A percentile compares a stretch with the other conserved stretches of the same genome.
These are phyloP conservation scores for Botrytis fabae DNA, from an alignment of 2,329 filamentous ascomycete species.

Conservation along the genomic window DNA sequence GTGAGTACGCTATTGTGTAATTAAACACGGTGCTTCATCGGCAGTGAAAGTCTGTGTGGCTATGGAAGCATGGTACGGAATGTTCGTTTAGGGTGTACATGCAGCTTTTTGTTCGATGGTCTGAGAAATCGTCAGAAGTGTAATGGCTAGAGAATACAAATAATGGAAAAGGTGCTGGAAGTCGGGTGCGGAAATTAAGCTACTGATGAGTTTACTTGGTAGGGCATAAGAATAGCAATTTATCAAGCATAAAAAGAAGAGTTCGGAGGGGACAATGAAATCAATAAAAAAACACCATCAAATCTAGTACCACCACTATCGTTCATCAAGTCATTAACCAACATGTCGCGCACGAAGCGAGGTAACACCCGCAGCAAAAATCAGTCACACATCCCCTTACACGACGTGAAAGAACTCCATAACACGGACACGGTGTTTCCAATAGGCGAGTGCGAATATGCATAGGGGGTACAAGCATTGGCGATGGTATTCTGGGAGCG, in stretches of 20 bases:
- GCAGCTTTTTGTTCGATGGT: background rate
- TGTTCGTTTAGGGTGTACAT: background rate
- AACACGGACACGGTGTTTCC: background rate
- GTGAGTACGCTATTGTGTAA: background rate
- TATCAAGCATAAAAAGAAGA: background rate
- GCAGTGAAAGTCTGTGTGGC: background rate
- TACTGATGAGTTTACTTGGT: background rate
- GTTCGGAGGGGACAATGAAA: background rate
- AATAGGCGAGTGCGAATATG: conserved; percentile 11
- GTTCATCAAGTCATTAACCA: background rate
- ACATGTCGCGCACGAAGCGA: background rate
- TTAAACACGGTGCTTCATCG: background rate
- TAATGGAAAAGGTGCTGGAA: background rate
- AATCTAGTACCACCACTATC: background rate
- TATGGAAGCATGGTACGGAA: background rate
- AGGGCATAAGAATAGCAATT: background rate
- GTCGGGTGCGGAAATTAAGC: background rate
- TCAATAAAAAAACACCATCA: background rate
- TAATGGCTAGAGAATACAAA: fast-evolving
- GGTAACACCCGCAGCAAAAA: background rate
- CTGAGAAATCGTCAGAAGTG: fast-evolving
- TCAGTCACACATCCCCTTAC: background rate
- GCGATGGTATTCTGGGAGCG: background rate
- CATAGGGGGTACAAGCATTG: background rate
- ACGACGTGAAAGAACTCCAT: background rate